A percentile compares a stretch with the other conserved stretches of the same genome.
Conservation (phyloP, 2,329 filamentous ascomycete genomes). For the Amauroascus niger region DNA sequence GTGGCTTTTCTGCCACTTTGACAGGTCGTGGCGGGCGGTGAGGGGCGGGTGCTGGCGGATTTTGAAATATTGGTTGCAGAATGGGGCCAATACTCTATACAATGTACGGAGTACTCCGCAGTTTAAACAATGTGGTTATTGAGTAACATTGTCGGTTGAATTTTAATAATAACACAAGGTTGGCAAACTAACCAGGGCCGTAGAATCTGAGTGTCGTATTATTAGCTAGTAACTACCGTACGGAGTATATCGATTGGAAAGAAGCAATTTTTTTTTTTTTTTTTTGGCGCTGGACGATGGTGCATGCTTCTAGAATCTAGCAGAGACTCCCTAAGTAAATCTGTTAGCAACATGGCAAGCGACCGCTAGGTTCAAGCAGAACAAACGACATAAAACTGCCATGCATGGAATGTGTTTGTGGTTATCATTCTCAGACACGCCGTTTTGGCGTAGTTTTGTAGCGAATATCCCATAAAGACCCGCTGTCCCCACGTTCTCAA, state of each 20-base stretch:
- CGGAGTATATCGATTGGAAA: too few species aligned
- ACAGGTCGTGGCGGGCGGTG: neutral
- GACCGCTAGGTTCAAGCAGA: neutral
- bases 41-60: neutral
- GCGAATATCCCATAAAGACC: constrained; percentile 5
- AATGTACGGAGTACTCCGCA: neutral
- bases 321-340: neutral
- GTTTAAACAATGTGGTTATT: neutral
- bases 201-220: neutral
- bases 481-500: neutral
- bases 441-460: constrained; percentile 2
- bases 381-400: neutral
- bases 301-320: neutral
- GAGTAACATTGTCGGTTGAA: neutral
- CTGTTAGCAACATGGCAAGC: neutral
- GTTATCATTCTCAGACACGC: neutral
- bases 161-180: neutral
- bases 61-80: neutral
- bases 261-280: too few species aligned
- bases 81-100: too few species aligned
- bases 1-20: neutral
- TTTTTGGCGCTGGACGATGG: neutral
- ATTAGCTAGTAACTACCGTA: too few species aligned
- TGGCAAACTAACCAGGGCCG: neutral
- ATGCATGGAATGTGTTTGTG: neutral